Base-by-base conservation (phyloP, 345 rosid genomes). In the Crucihimalaya himalaica region DNA sequence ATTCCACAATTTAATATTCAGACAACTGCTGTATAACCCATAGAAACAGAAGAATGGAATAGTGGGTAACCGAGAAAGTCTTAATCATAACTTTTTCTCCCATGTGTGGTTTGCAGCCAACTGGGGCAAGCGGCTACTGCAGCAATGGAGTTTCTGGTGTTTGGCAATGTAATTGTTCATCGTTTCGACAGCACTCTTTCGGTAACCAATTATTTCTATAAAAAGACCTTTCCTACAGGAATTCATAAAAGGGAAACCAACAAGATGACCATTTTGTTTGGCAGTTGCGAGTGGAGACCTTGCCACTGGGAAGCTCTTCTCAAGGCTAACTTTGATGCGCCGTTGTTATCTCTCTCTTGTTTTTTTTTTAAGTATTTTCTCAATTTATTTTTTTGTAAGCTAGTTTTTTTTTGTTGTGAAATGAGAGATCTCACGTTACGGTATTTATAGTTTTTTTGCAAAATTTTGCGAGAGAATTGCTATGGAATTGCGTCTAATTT, bases 61-160 rank as follows among this genome's bases (percentile, higher is more conserved):
- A n/a, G n/a, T n/a, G n/a, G n/a, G n/a, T n/a, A n/a, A 54, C 37
- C 43, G 14, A 25, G 40, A n/a, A 63, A 23, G 61, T 37, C n/a
- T 74, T 20, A 8, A n/a, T 56, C 25, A 47, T 1, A 7, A 18
- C 43, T 43, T 64, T 57, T 56, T 29, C n/a, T n/a, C n/a, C 56
- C 47, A 15, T 77, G 29, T 64, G n/a, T n/a, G n/a, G 40, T 63
- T 78, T 84, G 83, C 71, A 94, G 98, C 78, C 96, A 94, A 81
- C 86, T n/a, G n/a, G 98, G 42, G 74, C 89, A 60, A 88, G 91
- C 29, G 97, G 98, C n/a, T n/a, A n/a, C n/a, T 73, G 89, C 92
- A 5, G 81, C 62, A 93, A 91, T 45, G 98, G 98, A 67, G 82
- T n/a, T 75, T 82, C 87, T 91, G 35, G 87, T 91, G 20, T 25